Conservation (phyloP, 257 asterid genomes). For the Ocimum tenuiflorum region DNA sequence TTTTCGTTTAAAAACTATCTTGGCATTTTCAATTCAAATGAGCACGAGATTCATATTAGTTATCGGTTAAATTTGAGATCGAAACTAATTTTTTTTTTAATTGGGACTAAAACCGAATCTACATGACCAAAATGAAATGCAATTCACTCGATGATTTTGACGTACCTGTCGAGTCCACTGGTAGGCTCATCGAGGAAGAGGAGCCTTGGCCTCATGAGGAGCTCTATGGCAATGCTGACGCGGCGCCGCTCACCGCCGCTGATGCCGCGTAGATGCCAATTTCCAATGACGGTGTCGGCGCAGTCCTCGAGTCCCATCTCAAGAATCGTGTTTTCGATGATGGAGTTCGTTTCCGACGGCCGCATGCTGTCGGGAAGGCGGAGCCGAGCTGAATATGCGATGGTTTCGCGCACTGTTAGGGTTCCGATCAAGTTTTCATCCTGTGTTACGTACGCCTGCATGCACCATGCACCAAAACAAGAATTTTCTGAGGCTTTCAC, state of each 20-base stretch:
- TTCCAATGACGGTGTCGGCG: slow-evolving; percentile 86
- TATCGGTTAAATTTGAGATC: no score
- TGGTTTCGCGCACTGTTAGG: slow-evolving; percentile 82
- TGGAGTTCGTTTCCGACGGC: slow-evolving; percentile 45
- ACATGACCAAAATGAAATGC: no score
- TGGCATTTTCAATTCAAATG: no score
- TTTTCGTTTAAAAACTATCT: no score
- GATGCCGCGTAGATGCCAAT: slow-evolving; percentile 91
- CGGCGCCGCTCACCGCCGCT: slow-evolving; percentile 92
- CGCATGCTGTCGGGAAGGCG: slow-evolving; percentile 75
- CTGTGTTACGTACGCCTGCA: slow-evolving; percentile 90
- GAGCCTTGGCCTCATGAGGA: slow-evolving; percentile 72
- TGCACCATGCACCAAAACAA: no score
- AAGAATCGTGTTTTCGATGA: slow-evolving; percentile 72
- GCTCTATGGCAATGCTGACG: slow-evolving; percentile 85
- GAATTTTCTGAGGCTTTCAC: no score
- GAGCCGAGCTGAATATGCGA: slow-evolving; percentile 64
- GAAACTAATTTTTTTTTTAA: no score
- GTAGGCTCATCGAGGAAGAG: slow-evolving; percentile 96
- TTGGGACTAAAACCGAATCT: no score
- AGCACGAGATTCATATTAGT: no score
- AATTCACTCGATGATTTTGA: no score
- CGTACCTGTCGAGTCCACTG: slow-evolving; percentile 89
- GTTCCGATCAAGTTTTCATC: slow-evolving; percentile 90
- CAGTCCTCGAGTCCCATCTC: slow-evolving; percentile 98